phyloP scores from a whole-genome alignment of 2,329 filamentous ascomycete genomes.

The Diplocarpon mali region DNA sequence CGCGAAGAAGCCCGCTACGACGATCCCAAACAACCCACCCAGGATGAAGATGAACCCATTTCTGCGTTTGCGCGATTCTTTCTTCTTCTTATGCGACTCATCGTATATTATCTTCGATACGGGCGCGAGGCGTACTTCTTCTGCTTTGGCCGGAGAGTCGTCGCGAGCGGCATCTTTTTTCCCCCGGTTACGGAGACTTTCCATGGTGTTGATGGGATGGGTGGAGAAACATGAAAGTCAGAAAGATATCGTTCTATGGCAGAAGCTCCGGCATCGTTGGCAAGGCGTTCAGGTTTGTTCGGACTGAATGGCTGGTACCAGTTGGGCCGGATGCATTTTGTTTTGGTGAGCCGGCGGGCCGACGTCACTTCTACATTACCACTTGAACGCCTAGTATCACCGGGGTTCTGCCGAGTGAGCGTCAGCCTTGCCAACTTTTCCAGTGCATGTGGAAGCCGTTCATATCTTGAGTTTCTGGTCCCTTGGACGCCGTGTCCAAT shows the following conservation, averaged over 20 bases:
- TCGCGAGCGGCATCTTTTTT: conserved; percentile 9
- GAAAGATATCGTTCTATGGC: background rate
- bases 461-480: background rate
- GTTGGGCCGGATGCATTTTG: background rate
- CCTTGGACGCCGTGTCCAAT: too few species aligned
- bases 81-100: conserved; percentile 14
- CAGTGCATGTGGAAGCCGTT: conserved; percentile 2
- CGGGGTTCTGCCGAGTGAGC: background rate
- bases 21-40: conserved; percentile 79
- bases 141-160: conserved; percentile 21
- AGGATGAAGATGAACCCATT: conserved; percentile 77
- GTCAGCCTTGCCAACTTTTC: conserved; percentile 1
- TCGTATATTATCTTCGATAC: conserved; percentile 33
- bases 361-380: background rate
- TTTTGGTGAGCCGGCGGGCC: too few species aligned
- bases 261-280: background rate
- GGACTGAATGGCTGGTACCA: too few species aligned
- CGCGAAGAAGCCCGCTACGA: conserved; percentile 84
- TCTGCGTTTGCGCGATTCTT: conserved; percentile 39
- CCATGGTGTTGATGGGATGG: background rate
- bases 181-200: conserved; percentile 19
- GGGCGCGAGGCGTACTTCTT: conserved; percentile 40
- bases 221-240: too few species aligned
- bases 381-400: too few species aligned
- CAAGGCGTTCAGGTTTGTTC: background rate